These are phyloP conservation scores for Phialophora expanda DNA, from an alignment of 2,329 filamentous ascomycete genomes.

Conservation along the genomic window DNA sequence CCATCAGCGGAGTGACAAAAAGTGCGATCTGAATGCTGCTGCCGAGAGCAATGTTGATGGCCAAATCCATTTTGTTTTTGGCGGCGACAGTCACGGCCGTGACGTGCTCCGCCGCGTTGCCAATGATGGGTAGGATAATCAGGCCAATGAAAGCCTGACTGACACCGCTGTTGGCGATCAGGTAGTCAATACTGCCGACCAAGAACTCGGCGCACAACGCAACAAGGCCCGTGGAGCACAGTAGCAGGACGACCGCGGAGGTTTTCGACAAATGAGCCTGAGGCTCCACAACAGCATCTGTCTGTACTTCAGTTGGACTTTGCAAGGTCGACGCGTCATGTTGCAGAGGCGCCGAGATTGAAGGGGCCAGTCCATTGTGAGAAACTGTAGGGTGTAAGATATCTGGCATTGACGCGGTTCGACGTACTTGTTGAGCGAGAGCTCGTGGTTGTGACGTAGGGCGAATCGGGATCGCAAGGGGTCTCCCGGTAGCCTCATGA, in stretches of 20 bases:
- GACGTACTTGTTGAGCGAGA: constrained; percentile 56
- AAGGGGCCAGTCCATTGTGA: constrained; percentile 17
- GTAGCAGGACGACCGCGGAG: constrained; percentile 65
- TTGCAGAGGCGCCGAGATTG: constrained; percentile 54
- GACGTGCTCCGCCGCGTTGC: constrained; percentile 75
- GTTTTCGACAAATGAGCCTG: constrained; percentile 44
- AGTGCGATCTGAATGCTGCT: constrained; percentile 74
- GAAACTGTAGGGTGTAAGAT: constrained; percentile 58
- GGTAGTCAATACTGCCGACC: constrained; percentile 69
- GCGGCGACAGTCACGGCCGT: constrained; percentile 72
- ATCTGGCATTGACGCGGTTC: constrained; percentile 76
- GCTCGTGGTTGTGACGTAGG: constrained; percentile 44
- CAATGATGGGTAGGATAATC: constrained; percentile 74
- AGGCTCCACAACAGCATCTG: constrained; percentile 41
- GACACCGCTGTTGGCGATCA: constrained; percentile 62
- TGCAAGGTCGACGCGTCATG: constrained; percentile 46
- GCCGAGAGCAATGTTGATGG: constrained; percentile 73
- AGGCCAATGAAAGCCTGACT: constrained; percentile 73
- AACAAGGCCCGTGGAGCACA: constrained; percentile 69
- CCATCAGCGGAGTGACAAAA: constrained; percentile 71
- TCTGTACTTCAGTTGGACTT: constrained; percentile 39
- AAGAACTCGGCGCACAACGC: constrained; percentile 73
- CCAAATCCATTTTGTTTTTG: constrained; percentile 78
- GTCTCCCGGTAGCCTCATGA: constrained; percentile 35
- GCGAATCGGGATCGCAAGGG: constrained; percentile 35